Evolutionary conservation across 1,139 yeast species (phyloP).

Genomic region (Diutina mesorugosa): DNA sequence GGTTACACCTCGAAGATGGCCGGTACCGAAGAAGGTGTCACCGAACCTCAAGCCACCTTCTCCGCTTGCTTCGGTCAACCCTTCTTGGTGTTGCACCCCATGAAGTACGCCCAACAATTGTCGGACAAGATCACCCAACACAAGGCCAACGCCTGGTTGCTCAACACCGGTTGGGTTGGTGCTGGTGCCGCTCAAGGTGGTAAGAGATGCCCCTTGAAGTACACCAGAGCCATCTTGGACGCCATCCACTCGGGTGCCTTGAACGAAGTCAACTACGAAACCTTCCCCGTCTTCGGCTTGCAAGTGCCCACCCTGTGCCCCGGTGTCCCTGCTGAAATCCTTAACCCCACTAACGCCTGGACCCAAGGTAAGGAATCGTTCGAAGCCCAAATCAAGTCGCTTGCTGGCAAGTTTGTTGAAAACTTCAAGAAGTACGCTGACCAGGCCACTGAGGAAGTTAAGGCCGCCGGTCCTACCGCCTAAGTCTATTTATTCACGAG

Average conservation of each 20-base stretch:
- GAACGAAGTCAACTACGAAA: constrained; percentile 68
- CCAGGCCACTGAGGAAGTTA: constrained; percentile 75
- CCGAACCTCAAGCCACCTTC: constrained; percentile 97
- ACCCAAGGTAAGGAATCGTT: constrained; percentile 58
- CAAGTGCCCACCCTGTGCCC: constrained; percentile 74
- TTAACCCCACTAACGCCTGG: constrained; percentile 88
- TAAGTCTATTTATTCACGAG: neutral
- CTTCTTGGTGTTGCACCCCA: constrained; percentile 95
- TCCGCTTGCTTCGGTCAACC: constrained; percentile 99
- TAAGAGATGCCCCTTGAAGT: constrained; percentile 93
- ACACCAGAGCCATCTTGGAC: constrained; percentile 94
- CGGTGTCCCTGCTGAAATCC: constrained; percentile 71
- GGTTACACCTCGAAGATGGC: constrained; percentile 99
- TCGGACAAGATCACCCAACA: constrained; percentile 85
- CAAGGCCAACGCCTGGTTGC: constrained; percentile 89
- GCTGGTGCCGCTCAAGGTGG: constrained; percentile 89
- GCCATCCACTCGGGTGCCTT: constrained; percentile 90
- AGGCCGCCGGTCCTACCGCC: constrained; percentile 75
- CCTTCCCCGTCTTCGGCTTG: constrained; percentile 78
- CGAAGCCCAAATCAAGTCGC: constrained; percentile 52
- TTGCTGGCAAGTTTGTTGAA: constrained; percentile 70
- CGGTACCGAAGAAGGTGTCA: constrained; percentile 97
- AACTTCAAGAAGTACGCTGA: constrained; percentile 79
- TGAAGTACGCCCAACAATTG: constrained; percentile 94
- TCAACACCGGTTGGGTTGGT: constrained; percentile 99